phyloP scores from a whole-genome alignment of 441 rosid species.

The Manihot esculenta region DNA sequence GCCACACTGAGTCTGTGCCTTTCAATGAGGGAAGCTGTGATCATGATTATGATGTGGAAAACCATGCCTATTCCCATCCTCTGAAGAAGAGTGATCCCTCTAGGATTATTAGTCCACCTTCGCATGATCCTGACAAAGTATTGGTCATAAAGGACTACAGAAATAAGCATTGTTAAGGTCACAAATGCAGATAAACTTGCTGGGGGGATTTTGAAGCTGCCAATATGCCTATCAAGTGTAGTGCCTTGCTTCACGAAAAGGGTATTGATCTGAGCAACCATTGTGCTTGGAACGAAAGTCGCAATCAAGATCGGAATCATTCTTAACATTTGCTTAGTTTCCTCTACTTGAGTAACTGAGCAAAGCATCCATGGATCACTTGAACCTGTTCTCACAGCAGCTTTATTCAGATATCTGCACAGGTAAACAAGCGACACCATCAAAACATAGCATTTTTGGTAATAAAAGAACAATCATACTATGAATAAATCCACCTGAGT shows the following conservation, averaged over 20 bases:
- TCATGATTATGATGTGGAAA: slow-evolving; percentile 65
- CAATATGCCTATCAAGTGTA: slow-evolving; percentile 57
- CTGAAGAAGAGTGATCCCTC: slow-evolving; percentile 85
- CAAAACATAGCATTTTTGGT: neutral
- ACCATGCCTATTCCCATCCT: slow-evolving; percentile 75
- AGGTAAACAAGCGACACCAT: neutral
- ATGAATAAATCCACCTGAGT: slow-evolving; percentile 42
- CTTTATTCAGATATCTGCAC: slow-evolving; percentile 67
- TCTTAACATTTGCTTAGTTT: slow-evolving; percentile 81
- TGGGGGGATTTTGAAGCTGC: slow-evolving; percentile 66
- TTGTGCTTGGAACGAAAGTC: slow-evolving; percentile 70
- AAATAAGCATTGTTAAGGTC: slow-evolving; percentile 65
- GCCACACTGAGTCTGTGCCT: slow-evolving; percentile 58
- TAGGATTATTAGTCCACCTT: slow-evolving; percentile 62
- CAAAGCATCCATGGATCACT: slow-evolving; percentile 60
- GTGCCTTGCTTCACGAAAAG: slow-evolving; percentile 86
- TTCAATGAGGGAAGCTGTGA: slow-evolving; percentile 53
- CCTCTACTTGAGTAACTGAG: slow-evolving; percentile 82
- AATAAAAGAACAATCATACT: neutral
- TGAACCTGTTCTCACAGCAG: slow-evolving; percentile 54
- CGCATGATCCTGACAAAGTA: slow-evolving; percentile 38
- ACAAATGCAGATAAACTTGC: slow-evolving; percentile 71
- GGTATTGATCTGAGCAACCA: slow-evolving; percentile 66
- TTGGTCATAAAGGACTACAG: slow-evolving; percentile 63
- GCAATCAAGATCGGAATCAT: slow-evolving; percentile 70